Evolutionary conservation across 371 early-diverging fungal species (phyloP).

Genomic region (Saksenaea oblongispora): DNA sequence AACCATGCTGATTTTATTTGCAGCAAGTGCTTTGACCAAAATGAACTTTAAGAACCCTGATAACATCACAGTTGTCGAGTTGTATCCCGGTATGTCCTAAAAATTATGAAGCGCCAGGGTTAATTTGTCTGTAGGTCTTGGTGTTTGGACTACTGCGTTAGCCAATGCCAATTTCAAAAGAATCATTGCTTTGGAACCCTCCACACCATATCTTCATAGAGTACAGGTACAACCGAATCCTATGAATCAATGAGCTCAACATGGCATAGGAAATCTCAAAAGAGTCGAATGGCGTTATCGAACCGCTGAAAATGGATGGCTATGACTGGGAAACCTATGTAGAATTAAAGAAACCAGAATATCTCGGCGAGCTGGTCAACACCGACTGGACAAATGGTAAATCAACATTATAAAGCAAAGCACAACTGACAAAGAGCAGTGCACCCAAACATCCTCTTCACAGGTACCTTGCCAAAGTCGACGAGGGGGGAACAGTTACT

Average conservation of each 20-base stretch:
- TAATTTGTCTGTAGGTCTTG: constrained; percentile 28
- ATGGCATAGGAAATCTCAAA: constrained; percentile 12
- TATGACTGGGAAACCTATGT: constrained; percentile 51
- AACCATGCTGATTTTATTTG: no score
- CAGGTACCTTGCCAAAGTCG: constrained; percentile 46
- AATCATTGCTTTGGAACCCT: constrained; percentile 37
- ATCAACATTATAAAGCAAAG: neutral
- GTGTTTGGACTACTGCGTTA: constrained; percentile 42
- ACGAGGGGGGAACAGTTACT: constrained; percentile 44
- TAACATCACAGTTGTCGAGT: constrained; percentile 39
- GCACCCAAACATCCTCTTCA: constrained; percentile 41
- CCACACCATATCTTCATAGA: constrained; percentile 23
- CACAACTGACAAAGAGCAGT: constrained; percentile 17
- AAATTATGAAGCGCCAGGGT: neutral
- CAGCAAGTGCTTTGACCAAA: constrained; percentile 18
- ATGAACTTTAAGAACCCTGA: constrained; percentile 19
- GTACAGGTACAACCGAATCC: constrained; percentile 17
- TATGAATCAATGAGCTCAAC: neutral
- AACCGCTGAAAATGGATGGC: constrained; percentile 40
- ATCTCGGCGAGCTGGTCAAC: constrained; percentile 26
- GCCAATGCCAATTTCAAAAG: constrained; percentile 38
- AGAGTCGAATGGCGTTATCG: constrained; percentile 12
- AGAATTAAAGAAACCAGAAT: constrained; percentile 31
- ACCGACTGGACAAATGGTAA: constrained; percentile 42
- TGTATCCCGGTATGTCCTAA: constrained; percentile 40